phyloP scores from a whole-genome alignment of 2,329 filamentous ascomycete genomes.

The Achaetomium macrosporum region DNA sequence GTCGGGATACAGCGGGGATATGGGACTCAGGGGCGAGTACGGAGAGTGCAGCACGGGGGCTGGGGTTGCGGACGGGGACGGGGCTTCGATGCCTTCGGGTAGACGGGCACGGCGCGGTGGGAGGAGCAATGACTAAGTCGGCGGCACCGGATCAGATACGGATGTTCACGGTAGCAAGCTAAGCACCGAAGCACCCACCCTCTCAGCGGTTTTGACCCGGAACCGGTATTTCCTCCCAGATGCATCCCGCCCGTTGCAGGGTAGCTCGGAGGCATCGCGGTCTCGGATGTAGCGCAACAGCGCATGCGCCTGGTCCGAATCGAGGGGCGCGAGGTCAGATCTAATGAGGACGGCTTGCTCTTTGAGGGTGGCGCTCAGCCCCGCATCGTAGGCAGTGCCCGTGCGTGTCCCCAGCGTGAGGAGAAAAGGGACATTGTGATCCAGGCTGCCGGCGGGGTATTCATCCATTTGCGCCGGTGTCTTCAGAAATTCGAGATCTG shows the following conservation, averaged over 20 bases:
- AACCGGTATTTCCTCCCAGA: conserved; percentile 51
- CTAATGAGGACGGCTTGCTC: conserved; percentile 56
- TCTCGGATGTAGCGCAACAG: conserved; percentile 61
- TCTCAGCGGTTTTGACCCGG: conserved; percentile 66
- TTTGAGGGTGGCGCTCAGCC: conserved; percentile 46
- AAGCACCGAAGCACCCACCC: conserved; percentile 56
- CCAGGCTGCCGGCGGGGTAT: conserved; percentile 72
- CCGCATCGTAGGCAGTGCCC: conserved; percentile 36
- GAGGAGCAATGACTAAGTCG: conserved; percentile 45
- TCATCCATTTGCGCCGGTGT: conserved; percentile 73
- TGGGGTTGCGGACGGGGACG: conserved; percentile 39
- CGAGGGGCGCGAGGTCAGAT: conserved; percentile 65
- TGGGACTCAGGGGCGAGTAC: conserved; percentile 81
- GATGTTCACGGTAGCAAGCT: neutral
- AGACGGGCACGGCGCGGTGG: conserved; percentile 53
- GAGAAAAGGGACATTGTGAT: conserved; percentile 80
- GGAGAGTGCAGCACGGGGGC: conserved; percentile 73
- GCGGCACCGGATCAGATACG: conserved; percentile 22
- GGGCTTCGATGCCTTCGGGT: conserved; percentile 44
- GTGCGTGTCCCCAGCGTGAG: conserved; percentile 68
- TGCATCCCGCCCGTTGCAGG: conserved; percentile 60
- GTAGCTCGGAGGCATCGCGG: conserved; percentile 56
- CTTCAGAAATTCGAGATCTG: no score
- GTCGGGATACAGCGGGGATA: conserved; percentile 80
- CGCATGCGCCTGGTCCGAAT: conserved; percentile 57